Evolutionary conservation across 2,329 filamentous ascomycete genomes (phyloP).

Genomic region (Trichophyton rubrum): DNA sequence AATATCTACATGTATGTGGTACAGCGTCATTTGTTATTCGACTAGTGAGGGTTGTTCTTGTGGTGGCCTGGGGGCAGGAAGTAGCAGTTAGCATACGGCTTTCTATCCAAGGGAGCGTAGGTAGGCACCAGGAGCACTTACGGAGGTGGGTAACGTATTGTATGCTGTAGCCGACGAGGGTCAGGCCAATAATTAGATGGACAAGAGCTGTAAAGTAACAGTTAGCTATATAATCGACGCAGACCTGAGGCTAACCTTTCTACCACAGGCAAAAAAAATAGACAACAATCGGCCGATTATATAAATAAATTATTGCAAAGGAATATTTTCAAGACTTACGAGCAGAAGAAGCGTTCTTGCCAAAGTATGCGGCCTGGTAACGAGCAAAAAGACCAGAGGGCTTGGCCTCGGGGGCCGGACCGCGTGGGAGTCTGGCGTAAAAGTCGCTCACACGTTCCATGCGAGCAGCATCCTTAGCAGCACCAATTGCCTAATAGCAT

Average conservation of each 20-base stretch:
- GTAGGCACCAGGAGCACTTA: conserved; percentile 41
- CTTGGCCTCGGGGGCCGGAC: conserved; percentile 71
- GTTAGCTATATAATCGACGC: not conserved
- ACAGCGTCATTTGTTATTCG: not conserved
- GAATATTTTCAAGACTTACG: conserved; percentile 52
- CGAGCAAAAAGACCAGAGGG: conserved; percentile 69
- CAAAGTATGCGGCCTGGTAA: conserved; percentile 83
- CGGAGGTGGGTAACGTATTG: conserved; percentile 99
- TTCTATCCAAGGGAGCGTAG: not conserved
- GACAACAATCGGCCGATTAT: no score
- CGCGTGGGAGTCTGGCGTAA: conserved; percentile 96
- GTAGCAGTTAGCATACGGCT: conserved; percentile 8
- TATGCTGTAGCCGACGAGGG: conserved; percentile 81
- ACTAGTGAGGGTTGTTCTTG: conserved; percentile 99
- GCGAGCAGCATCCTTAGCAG: conserved; percentile 86
- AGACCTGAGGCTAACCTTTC: no score
- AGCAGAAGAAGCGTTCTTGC: conserved; percentile 76
- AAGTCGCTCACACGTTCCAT: conserved; percentile 98
- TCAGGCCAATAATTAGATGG: conserved; percentile 66
- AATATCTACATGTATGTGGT: conserved; percentile 30
- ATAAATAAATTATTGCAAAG: no score
- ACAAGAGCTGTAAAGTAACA: conserved; percentile 55
- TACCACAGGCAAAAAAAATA: no score
- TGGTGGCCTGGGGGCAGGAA: conserved; percentile 63
- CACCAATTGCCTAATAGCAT: conserved; percentile 64